Conservation (phyloP, 2,329 filamentous ascomycete genomes). For the Colletotrichum sp. region DNA sequence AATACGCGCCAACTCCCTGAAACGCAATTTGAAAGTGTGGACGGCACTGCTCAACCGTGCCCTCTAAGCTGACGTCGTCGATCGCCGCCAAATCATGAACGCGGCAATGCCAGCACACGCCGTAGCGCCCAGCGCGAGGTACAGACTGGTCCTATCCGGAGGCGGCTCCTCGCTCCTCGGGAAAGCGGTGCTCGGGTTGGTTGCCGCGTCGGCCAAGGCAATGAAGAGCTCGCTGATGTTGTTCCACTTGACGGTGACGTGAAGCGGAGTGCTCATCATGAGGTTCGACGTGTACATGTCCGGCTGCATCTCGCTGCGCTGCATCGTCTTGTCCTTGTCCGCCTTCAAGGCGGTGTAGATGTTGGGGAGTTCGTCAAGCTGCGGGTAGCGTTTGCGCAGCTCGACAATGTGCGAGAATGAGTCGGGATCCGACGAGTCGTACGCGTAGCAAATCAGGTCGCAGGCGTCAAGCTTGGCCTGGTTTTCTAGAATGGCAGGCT, state of each 20-base stretch:
- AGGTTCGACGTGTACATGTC: constrained; percentile 87
- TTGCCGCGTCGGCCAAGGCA: constrained; percentile 87
- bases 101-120: constrained; percentile 68
- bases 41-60: background rate
- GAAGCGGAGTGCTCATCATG: constrained; percentile 89
- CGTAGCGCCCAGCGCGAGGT: constrained; percentile 81
- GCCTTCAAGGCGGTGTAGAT: constrained; percentile 95
- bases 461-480: constrained; percentile 88
- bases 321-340: constrained; percentile 95
- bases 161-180: constrained; percentile 88
- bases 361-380: constrained; percentile 86
- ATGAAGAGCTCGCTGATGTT: constrained; percentile 96
- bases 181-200: constrained; percentile 86
- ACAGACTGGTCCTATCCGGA: constrained; percentile 83
- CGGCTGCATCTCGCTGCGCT: constrained; percentile 87
- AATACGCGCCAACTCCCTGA: constrained; percentile 10
- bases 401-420: constrained; percentile 92
- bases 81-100: constrained; percentile 68
- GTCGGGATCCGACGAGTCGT: constrained; percentile 96
- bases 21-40: constrained; percentile 1
- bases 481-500: constrained; percentile 93
- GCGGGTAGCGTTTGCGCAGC: constrained; percentile 77
- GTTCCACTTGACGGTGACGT: constrained; percentile 94
- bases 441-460: constrained; percentile 93
- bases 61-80: constrained; percentile 50